Base-by-base conservation (phyloP, 192 early-diverging fungal species). In the Tieghemiomyces parasiticus region DNA sequence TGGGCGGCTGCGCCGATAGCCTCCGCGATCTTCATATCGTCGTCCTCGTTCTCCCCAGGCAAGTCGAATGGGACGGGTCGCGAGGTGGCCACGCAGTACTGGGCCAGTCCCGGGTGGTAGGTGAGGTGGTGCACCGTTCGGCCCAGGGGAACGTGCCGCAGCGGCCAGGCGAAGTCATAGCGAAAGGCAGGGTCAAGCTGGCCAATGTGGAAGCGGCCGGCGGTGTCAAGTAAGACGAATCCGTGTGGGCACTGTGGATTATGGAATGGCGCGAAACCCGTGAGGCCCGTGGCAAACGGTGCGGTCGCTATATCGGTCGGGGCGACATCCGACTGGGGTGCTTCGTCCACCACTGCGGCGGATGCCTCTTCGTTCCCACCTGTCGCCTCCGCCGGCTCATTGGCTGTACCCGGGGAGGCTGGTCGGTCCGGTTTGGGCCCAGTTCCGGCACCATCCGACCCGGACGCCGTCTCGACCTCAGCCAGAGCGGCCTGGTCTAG, bases 31-130 rank as follows among this genome's bases (percentile, higher is more conserved):
- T 48, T 20, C 26, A 34, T 56, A 50, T 60, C 26, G 28, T 38
- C 50, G 4, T 79, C 77, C 10, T 72, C 77, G 55, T 89, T 80
- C 29, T 93, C 89, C 60, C 85, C 79, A 48, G 78, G 74, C 33
- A 95, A 68, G 16, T 65, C 59, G 65, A 94, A 93, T 4, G 74
- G 71, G 20, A 71, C 68, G 19, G 81, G 72, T 0, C 68, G 71
- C 1, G 91, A 81, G 1, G 91, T 80, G 1, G 89, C 77, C 1
- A 89, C 70, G 10, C 81, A 86, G 68, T 92, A 93, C 28, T 85
- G 90, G 52, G 87, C 78, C 53, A 88, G 87, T 38, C 79, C 65
- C 25, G 87, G 77, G 62, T 99, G 93, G 68, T 89, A 94, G 38
- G 79, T 71, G 29, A 97, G 74, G 29, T 87, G 81, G 60, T 89